phyloP scores from a whole-genome alignment of 176 grass and related monocot species.

The Musa itinerans region DNA sequence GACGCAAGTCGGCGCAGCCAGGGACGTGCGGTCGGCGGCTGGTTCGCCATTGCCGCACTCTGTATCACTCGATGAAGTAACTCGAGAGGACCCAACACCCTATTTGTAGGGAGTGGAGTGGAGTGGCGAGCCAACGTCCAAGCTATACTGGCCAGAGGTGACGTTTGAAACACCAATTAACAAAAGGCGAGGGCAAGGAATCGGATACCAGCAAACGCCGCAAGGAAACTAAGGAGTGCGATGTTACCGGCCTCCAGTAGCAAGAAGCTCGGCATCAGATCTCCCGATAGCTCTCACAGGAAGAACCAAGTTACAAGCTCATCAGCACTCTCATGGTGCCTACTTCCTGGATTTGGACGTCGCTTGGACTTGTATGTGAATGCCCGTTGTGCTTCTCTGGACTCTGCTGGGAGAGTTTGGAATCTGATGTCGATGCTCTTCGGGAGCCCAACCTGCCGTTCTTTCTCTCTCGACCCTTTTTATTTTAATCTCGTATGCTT shows the following conservation, averaged over 20 bases:
- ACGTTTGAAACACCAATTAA: not conserved
- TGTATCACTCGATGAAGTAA: not conserved
- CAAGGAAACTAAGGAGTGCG: slow-evolving; percentile 7
- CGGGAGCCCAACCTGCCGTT: too few relatives aligned
- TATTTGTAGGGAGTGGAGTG: slow-evolving; percentile 26
- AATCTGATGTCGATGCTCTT: too few relatives aligned
- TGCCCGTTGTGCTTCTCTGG: not conserved
- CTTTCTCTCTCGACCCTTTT: too few relatives aligned
- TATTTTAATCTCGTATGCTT: too few relatives aligned
- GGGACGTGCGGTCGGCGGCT: slow-evolving; percentile 12
- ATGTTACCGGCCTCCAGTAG: slow-evolving; percentile 5
- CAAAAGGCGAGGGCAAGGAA: slow-evolving; percentile 18
- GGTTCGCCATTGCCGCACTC: slow-evolving; percentile 23
- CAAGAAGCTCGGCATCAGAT: slow-evolving; percentile 37
- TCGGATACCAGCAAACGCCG: slow-evolving; percentile 14
- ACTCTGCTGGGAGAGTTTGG: not conserved
- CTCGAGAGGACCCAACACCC: not conserved
- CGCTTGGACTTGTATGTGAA: too few relatives aligned
- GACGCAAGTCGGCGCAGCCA: slow-evolving; percentile 38
- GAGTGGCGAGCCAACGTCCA: too few relatives aligned
- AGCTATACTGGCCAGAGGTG: not conserved
- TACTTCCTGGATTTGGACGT: too few relatives aligned
- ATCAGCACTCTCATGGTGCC: too few relatives aligned
- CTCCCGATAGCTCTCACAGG: too few relatives aligned
- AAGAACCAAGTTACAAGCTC: too few relatives aligned